These are phyloP conservation scores for Graphilbum ipis-grandicollis DNA, from an alignment of 2,329 filamentous ascomycete species.

Conservation along the genomic window DNA sequence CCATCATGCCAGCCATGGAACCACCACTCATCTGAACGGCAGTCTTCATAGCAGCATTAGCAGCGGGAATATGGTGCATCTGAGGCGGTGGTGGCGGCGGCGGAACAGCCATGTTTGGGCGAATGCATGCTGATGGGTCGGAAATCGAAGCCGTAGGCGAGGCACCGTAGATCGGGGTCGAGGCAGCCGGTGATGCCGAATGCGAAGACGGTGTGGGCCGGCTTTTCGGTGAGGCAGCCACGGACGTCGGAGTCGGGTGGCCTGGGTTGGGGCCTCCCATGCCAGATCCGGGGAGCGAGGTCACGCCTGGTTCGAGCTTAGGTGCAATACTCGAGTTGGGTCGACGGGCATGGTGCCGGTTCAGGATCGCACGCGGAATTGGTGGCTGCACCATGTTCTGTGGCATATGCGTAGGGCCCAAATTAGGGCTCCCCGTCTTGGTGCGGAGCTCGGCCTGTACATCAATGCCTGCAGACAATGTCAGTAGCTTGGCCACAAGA, in stretches of 20 bases:
- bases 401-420: slow-evolving; percentile 50
- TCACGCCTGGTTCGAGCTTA: slow-evolving; percentile 43
- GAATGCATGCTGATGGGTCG: slow-evolving; percentile 25
- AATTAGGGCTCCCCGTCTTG: slow-evolving; percentile 75
- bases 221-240: slow-evolving; percentile 48
- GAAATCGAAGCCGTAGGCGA: slow-evolving; percentile 24
- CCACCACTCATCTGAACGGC: slow-evolving; percentile 11
- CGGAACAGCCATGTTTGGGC: slow-evolving; percentile 16
- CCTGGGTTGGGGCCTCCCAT: slow-evolving; percentile 13
- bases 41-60: slow-evolving; percentile 18
- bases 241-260: slow-evolving; percentile 23
- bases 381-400: slow-evolving; percentile 56
- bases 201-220: slow-evolving; percentile 75
- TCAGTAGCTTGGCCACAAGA: no score
- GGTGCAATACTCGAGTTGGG: slow-evolving; percentile 60
- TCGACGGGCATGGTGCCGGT: slow-evolving; percentile 57
- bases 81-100: slow-evolving; percentile 10
- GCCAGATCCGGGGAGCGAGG: slow-evolving; percentile 23
- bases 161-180: slow-evolving; percentile 23
- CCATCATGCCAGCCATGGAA: slow-evolving; percentile 8
- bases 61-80: neutral
- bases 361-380: slow-evolving; percentile 65
- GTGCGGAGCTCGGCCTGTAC: slow-evolving; percentile 88
- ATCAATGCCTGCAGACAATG: slow-evolving; percentile 57
- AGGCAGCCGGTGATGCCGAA: slow-evolving; percentile 35